Conservation (phyloP, 1,284 basidiomycete genomes). For the Microbotryum intermedium region DNA sequence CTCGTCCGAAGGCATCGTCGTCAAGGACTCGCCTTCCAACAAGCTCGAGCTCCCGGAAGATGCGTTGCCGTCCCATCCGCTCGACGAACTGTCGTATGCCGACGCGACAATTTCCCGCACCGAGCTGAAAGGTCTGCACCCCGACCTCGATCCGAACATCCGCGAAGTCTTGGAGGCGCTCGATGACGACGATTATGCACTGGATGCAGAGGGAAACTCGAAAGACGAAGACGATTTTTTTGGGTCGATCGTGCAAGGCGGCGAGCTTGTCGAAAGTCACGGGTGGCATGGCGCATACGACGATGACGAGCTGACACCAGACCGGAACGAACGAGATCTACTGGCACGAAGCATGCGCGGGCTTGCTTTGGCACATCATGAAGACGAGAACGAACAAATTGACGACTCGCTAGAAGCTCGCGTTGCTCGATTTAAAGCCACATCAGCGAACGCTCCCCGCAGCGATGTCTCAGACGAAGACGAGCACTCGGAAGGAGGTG, state of each 20-base stretch:
- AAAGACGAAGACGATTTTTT: constrained; percentile 44
- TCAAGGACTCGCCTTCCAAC: constrained; percentile 1
- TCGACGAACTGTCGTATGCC: constrained; percentile 26
- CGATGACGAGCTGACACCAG: not conserved
- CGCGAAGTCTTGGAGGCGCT: constrained; percentile 88
- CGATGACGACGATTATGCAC: constrained; percentile 87
- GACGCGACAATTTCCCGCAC: constrained; percentile 19
- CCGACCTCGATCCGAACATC: constrained; percentile 93
- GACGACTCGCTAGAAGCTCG: constrained; percentile 22
- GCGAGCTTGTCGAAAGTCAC: constrained; percentile 26
- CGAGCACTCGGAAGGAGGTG: constrained; percentile 54
- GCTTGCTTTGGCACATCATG: constrained; percentile 42
- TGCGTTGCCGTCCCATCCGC: constrained; percentile 24
- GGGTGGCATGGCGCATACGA: constrained; percentile 24
- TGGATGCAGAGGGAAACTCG: constrained; percentile 23
- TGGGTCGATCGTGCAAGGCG: constrained; percentile 41
- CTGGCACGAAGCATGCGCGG: no score
- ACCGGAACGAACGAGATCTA: constrained; percentile 37
- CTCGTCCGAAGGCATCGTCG: constrained; percentile 1
- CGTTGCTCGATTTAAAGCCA: not conserved
- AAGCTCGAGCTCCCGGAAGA: constrained; percentile 22
- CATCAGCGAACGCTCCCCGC: no score
- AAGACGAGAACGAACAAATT: constrained; percentile 50
- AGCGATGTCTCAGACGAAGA: constrained; percentile 34
- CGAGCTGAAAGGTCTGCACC: constrained; percentile 71